Evolutionary conservation across 2,329 filamentous ascomycete genomes (phyloP).

Genomic region (Pleoardoris graminearum): DNA sequence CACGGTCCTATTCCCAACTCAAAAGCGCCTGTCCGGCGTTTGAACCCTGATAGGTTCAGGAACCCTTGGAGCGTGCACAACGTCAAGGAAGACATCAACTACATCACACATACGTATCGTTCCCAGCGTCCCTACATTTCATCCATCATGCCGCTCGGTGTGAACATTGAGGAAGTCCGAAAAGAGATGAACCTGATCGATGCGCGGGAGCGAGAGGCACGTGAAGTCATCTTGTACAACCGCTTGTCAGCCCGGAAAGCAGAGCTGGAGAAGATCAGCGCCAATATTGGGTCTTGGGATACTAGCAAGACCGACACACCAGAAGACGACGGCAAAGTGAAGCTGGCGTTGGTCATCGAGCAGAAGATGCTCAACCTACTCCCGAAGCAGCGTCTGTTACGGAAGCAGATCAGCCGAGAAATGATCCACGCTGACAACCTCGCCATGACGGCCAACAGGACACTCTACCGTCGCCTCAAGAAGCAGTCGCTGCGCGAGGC

Average conservation of each 20-base stretch:
- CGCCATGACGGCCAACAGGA: constrained; percentile 94
- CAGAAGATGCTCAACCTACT: constrained; percentile 90
- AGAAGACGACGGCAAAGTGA: constrained; percentile 75
- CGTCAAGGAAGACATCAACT: constrained; percentile 67
- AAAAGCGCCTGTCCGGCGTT: constrained; percentile 45
- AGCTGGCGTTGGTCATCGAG: constrained; percentile 89
- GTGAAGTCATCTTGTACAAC: constrained; percentile 87
- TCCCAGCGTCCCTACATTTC: constrained; percentile 80
- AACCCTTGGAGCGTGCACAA: constrained; percentile 44
- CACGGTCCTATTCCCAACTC: constrained; percentile 41
- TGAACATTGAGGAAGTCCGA: constrained; percentile 72
- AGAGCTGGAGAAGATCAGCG: constrained; percentile 80
- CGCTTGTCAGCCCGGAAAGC: constrained; percentile 82
- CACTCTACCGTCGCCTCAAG: constrained; percentile 90
- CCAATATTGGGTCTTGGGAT: constrained; percentile 87
- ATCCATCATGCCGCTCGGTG: constrained; percentile 82
- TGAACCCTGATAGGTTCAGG: constrained; percentile 58
- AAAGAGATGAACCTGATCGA: constrained; percentile 27
- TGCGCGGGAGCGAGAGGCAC: constrained; percentile 61
- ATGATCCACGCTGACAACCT: constrained; percentile 97
- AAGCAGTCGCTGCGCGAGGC: constrained; percentile 95
- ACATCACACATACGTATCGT: constrained; percentile 75
- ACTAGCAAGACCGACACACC: constrained; percentile 68
- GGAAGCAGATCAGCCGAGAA: constrained; percentile 83
- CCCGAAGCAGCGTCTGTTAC: constrained; percentile 81